Evolutionary conservation across 257 asterid genomes (phyloP), one percentile per base, ranked within the genome.

Genomic region (Solanum sejunctum): DNA sequence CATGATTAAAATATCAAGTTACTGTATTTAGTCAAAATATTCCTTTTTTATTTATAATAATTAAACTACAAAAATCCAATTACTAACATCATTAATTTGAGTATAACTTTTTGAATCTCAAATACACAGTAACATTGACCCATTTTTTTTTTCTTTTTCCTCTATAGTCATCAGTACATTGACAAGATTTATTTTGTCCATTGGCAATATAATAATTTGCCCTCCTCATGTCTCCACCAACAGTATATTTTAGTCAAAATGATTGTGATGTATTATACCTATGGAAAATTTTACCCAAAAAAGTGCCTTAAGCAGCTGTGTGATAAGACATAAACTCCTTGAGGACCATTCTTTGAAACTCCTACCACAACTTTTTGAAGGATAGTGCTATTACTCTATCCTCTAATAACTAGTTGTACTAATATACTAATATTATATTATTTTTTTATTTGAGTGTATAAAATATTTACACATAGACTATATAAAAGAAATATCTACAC

Each of bases 331-430:
- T 54, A 69, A 84, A 84, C 81, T 57, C 75, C 16, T 12, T 69
- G 83, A 36, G 85, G 84, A 72, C 89, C 86, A 69, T 86, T 84
- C 85, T 81, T 82, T 86, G 83, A 70, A 89, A 81, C 84, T 60
- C 72, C 80, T 32, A 52, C 58, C 21, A 18, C 84, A 82, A 41
- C 85, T 82, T 82, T 82, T 2, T 23, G 32, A 51, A 51, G 72
- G 60, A 63, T 21, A 61, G 61, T 82, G 85, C 36, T n/a, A 80
- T 49, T 39, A 78, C 80, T 75, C 85, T 54, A 43, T 51, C 67
- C 21, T 52, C 78, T 70, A 39, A 39, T 70, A 70, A 70, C 79
- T 70, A 70, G 54, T 70, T 18, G 52, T 70, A 10, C 79, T 70
- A 39, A 70, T 39, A 36, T 36, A 66, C 45, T 23, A 36, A 20